phyloP scores from a whole-genome alignment of 345 rosid genomes.

The Acer saccharum region DNA sequence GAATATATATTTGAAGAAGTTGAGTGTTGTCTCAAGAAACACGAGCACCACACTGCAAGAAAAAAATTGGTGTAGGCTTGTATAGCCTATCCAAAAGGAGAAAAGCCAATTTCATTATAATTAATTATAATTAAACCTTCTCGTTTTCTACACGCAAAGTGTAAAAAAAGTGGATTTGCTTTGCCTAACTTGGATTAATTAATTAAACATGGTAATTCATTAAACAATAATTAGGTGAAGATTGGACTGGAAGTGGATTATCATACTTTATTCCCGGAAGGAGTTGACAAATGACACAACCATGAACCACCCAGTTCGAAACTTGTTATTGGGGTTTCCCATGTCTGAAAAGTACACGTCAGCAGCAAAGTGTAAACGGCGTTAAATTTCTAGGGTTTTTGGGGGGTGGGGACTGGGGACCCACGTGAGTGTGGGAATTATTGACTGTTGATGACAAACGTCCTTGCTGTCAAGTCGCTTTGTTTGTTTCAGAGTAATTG shows the following conservation, averaged over 20 bases:
- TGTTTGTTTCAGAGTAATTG: not conserved
- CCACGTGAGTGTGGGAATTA: constrained; percentile 31
- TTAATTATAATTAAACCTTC: not conserved
- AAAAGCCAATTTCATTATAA: not conserved
- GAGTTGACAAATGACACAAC: constrained; percentile 31
- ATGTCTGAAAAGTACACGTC: constrained; percentile 12
- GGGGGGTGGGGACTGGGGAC: not conserved
- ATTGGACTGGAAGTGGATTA: not conserved
- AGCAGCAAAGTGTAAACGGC: constrained; percentile 9
- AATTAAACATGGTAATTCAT: not conserved
- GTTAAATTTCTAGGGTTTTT: not conserved
- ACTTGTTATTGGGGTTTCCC: not conserved
- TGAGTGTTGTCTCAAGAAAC: constrained; percentile 37
- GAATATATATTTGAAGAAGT: not conserved
- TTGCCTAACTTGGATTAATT: constrained; percentile 28
- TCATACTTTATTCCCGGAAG: not conserved
- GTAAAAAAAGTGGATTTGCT: constrained; percentile 20
- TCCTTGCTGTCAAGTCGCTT: constrained; percentile 9
- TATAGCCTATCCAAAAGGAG: not conserved
- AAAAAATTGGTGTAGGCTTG: constrained; percentile 2
- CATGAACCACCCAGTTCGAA: no score
- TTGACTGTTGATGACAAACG: constrained; percentile 24
- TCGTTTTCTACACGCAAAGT: constrained; percentile 18
- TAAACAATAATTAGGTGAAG: constrained; percentile 22
- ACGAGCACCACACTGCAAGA: constrained; percentile 14